These are phyloP conservation scores for Aquilaria agallochum DNA, from an alignment of 441 rosid species.

Conservation along the genomic window DNA sequence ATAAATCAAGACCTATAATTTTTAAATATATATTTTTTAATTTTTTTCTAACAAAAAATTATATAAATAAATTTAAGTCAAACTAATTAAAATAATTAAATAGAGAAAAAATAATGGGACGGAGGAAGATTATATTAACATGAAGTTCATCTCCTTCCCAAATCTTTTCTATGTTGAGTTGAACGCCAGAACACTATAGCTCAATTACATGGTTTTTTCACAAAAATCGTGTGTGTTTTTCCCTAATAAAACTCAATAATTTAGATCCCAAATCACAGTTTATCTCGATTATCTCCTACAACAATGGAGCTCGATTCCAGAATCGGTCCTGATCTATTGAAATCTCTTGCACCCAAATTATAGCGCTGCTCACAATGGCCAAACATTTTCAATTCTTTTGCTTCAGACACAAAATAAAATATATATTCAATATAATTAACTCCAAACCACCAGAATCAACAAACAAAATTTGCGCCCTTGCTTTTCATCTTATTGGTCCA, in stretches of 20 bases:
- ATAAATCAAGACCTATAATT: too few species aligned
- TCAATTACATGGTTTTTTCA: slow-evolving; percentile 19
- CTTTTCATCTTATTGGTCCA: background rate
- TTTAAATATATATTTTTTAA: too few species aligned
- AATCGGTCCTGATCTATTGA: slow-evolving; percentile 18
- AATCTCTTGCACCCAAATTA: slow-evolving; percentile 16
- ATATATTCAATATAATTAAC: too few species aligned
- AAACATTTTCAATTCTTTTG: background rate
- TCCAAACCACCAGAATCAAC: slow-evolving; percentile 6
- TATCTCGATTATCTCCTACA: slow-evolving; percentile 8
- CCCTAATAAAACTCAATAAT: slow-evolving; percentile 5
- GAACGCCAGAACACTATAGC: slow-evolving; percentile 31
- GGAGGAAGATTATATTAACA: too few species aligned
- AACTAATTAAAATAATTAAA: too few species aligned
- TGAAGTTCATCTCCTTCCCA: too few species aligned
- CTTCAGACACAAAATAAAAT: background rate
- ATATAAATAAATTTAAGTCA: too few species aligned
- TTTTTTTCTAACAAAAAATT: too few species aligned
- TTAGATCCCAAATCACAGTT: background rate
- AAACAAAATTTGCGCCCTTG: background rate
- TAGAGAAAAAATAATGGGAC: too few species aligned
- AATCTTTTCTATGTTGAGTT: too few species aligned
- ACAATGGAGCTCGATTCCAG: slow-evolving; percentile 15
- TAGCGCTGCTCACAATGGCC: slow-evolving; percentile 17
- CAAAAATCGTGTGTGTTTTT: slow-evolving; percentile 9